Evolutionary conservation across 306 rosid genomes (phyloP).

Genomic region (Castanea crenata): DNA sequence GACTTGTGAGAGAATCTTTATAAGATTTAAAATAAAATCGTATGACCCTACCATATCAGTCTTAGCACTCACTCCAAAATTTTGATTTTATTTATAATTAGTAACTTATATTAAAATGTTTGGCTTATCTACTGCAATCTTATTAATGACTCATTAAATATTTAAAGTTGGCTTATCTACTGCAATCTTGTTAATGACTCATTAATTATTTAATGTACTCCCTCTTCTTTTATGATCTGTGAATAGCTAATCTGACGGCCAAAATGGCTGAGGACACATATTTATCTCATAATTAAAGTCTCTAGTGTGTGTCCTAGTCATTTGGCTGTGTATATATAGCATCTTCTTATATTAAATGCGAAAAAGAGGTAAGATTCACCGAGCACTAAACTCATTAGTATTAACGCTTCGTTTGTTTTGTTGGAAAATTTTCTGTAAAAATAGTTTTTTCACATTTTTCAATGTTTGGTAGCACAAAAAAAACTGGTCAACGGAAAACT

Average conservation of each 20-base stretch:
- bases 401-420: too few species aligned
- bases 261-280: too few species aligned
- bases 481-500: too few species aligned
- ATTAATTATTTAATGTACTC: not conserved
- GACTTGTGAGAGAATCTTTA: not conserved
- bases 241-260: too few species aligned
- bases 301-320: not conserved
- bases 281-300: not conserved
- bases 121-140: not conserved
- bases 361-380: too few species aligned
- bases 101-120: not conserved
- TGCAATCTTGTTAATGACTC: not conserved
- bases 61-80: slow-evolving; percentile 1
- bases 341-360: not conserved
- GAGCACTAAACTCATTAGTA: too few species aligned
- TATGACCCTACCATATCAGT: not conserved
- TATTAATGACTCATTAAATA: not conserved
- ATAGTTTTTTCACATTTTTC: too few species aligned
- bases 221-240: not conserved
- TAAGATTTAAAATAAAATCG: not conserved
- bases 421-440: too few species aligned
- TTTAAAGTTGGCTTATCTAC: not conserved
- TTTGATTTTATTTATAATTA: not conserved
- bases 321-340: not conserved
- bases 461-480: too few species aligned